Evolutionary conservation across 2,329 filamentous ascomycete genomes (phyloP), one percentile per base, ranked within the genome.

Genomic region (Venturia carpophila): DNA sequence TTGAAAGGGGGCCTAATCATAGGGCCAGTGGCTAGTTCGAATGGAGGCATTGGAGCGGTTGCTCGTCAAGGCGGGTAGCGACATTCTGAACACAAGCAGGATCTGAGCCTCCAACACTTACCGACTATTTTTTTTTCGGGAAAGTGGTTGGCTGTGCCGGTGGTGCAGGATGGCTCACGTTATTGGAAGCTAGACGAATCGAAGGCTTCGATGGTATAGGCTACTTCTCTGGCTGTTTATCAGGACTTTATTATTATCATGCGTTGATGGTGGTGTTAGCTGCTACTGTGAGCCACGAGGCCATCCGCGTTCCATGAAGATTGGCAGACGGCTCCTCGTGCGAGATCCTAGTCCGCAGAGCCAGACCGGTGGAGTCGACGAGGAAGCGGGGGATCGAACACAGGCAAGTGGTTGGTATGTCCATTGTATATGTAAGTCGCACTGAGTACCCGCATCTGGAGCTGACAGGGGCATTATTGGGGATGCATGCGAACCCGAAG

Each of bases 41-140:
- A 58, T 37, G 17, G 52, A 58, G 52, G 52, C 17, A 58, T 58
- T 9, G 10, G 52, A 37, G 52, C 52, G 52, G 52, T 21, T 27
- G 30, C 52, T 37, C 30, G 27, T 58, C 52, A 15, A 37, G 52
- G 30, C 52, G 52, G 52, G 30, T 58, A 58, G 52, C 52, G 15
- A 58, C 52, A 58, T 58, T 15, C 17, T 58, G 52, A 58, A 58
- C 52, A 58, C 52, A 58, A 37, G 52, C 30, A 58, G 52, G 52
- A 58, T 58, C 52, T 58, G 52, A 58, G 52, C 52, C 52, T 58
- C 52, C 52, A 58, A 37, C 52, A 58, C 52, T 58, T 37, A 58
- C 52, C 52, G 52, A 58, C 52, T 58, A 58, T 58, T 58, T 58
- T 9, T 9, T 37, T 58, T 27, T 34, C 30, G 30, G 30, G 6